Evolutionary conservation across 73 alveolate genomes (phyloP).

Genomic region (Diophrys appendiculata): DNA sequence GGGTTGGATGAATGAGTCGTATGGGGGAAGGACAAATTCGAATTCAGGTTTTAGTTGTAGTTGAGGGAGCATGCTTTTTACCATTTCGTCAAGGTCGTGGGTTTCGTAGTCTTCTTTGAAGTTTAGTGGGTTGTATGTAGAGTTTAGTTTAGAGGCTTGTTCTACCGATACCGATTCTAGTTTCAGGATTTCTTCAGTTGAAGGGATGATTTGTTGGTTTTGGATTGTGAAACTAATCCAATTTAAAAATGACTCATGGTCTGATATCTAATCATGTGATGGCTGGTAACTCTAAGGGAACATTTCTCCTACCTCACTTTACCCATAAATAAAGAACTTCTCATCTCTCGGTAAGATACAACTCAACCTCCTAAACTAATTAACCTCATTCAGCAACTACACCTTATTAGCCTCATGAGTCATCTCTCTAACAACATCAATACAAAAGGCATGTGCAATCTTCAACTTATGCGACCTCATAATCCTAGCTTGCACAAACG

Average conservation of each 20-base stretch:
- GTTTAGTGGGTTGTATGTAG: background rate
- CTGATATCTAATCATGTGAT: background rate
- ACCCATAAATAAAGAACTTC: constrained; percentile 5
- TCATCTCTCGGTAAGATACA: constrained; percentile 30
- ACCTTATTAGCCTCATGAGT: constrained; percentile 62
- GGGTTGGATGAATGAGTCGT: constrained; percentile 18
- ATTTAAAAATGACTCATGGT: background rate
- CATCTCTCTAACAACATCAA: constrained; percentile 66
- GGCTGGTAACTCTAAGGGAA: constrained; percentile 22
- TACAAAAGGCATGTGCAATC: constrained; percentile 44
- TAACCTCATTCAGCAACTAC: constrained; percentile 22
- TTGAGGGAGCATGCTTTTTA: background rate
- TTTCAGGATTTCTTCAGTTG: constrained; percentile 48
- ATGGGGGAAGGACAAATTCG: background rate
- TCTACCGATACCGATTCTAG: constrained; percentile 13
- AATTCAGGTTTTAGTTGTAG: too few species aligned
- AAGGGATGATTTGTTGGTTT: constrained; percentile 30
- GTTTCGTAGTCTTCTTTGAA: constrained; percentile 4
- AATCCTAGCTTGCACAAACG: background rate
- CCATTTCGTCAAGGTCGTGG: constrained; percentile 25
- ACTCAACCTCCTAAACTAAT: constrained; percentile 3
- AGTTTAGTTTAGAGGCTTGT: background rate
- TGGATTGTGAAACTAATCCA: background rate
- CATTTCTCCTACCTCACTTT: constrained; percentile 22
- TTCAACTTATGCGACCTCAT: background rate